phyloP scores from a whole-genome alignment of 305 asterid species.

The Solanum hybrid region DNA sequence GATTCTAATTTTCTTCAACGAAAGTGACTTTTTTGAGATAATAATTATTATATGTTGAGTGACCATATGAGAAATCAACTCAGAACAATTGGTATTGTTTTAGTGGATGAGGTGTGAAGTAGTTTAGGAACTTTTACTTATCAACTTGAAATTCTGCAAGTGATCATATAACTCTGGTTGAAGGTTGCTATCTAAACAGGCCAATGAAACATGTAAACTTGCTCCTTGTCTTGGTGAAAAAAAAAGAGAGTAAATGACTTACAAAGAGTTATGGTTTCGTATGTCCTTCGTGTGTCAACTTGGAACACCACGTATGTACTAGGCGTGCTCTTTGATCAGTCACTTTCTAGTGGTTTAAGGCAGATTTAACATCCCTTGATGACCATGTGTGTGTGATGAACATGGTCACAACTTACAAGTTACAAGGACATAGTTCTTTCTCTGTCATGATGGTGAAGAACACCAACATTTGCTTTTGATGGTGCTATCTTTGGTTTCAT shows the following conservation, averaged over 20 bases:
- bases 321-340: background rate
- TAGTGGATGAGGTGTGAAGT: background rate
- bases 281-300: background rate
- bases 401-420: background rate
- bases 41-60: too few species aligned
- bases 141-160: background rate
- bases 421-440: background rate
- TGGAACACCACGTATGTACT: background rate
- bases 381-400: background rate
- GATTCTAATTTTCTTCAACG: background rate
- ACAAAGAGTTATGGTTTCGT: background rate
- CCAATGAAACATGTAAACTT: background rate
- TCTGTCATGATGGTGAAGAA: background rate
- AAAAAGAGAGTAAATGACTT: background rate
- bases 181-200: background rate
- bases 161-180: background rate
- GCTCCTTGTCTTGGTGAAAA: background rate
- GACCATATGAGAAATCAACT: background rate
- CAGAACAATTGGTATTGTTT: background rate
- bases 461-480: background rate
- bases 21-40: background rate
- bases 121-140: background rate
- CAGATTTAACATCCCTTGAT: background rate
- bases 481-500: background rate
- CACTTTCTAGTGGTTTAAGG: background rate